Evolutionary conservation across 2,329 filamentous ascomycete genomes (phyloP).

Genomic region (Colletotrichum melonis): DNA sequence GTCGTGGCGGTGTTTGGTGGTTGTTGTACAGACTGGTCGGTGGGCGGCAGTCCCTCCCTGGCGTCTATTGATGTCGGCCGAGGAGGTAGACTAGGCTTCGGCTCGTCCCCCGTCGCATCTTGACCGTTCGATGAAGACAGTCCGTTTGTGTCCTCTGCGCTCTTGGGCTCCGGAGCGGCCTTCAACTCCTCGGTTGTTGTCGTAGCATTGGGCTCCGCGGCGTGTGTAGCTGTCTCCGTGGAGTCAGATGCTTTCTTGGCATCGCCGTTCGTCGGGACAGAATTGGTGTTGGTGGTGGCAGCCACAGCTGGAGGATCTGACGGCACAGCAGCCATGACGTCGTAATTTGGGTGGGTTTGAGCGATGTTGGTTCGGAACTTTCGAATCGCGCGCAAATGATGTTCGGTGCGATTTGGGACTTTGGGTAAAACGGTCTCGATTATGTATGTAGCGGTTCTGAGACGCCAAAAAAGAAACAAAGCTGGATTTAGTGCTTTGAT

Average conservation of each 20-base stretch:
- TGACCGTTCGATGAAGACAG: slow-evolving; percentile 2
- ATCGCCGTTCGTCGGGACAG: slow-evolving; percentile 1
- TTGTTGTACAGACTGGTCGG: slow-evolving; percentile 4
- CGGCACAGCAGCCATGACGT: slow-evolving; percentile 31
- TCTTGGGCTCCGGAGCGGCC: not conserved
- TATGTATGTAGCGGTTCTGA: not conserved
- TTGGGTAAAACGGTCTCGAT: not conserved
- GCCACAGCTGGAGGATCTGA: slow-evolving; percentile 23
- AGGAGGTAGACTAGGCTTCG: not conserved
- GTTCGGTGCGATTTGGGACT: not conserved
- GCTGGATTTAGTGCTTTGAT: not conserved
- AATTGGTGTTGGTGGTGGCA: slow-evolving; percentile 13
- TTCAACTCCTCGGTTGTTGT: not conserved
- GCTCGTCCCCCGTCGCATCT: slow-evolving; percentile 11
- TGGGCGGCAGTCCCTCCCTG: not conserved
- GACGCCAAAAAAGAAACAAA: not conserved
- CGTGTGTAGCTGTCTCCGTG: slow-evolving; percentile 3
- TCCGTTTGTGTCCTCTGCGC: not conserved
- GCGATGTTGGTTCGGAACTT: not conserved
- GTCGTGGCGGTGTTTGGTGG: slow-evolving; percentile 8
- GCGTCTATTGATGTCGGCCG: slow-evolving; percentile 2
- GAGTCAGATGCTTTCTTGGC: slow-evolving; percentile 20
- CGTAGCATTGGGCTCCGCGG: not conserved
- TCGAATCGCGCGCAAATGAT: not conserved
- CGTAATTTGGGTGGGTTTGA: slow-evolving; percentile 20